Base-by-base conservation (phyloP, 768 basidiomycete species). In the Lactifluus subvellereus region DNA sequence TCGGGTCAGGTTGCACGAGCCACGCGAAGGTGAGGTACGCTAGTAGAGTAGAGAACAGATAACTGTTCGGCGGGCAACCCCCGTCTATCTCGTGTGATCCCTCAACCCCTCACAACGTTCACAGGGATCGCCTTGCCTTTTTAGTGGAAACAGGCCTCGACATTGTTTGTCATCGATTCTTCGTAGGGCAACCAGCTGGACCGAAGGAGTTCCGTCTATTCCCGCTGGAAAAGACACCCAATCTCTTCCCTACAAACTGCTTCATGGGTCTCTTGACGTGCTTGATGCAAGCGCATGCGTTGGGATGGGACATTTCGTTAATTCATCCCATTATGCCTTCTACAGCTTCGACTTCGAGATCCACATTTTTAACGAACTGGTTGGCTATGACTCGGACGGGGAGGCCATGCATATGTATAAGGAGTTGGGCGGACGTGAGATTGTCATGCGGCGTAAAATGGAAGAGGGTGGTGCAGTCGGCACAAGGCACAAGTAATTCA, bases 341-440 rank as follows among this genome's bases (percentile, higher is more conserved):
- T 2, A 84, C 85, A 0, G 82, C 86, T 0, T 86, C 83, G 49
- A 84, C 82, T 2, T 80, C 82, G 1, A 80, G 32, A 79, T 86
- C 20, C 75, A 71, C 59, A 75, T 79, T 0, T 86, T 88, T 65
- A 79, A 79, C 3, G 76, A 80, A 60, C 63, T 86, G 8, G 75
- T 88, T 0, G 86, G 85, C 0, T 88, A 87, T 69, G 82, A 84
- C 13, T 70, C 27, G 27, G 27, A 27, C 27, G 3, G 76, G 0
- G 85, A 86, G 64, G 79, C 79, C 3, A 70, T 86, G 10, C 84
- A 87, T 62, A 75, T 87, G 76, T 88, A 86, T 70, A 88, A 86
- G 71, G 86, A 87, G 64, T 72, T 87, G 7, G 84, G 86, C 8
- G 86, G 86, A 8, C 72, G 86, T 18, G 86, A 87, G 73, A 69